Percentiles rank a stretch among this genome's conserved stretches.
Evolutionary conservation across 2,329 filamentous ascomycete genomes (phyloP).

Genomic region (Colletotrichum ledebouriae): DNA sequence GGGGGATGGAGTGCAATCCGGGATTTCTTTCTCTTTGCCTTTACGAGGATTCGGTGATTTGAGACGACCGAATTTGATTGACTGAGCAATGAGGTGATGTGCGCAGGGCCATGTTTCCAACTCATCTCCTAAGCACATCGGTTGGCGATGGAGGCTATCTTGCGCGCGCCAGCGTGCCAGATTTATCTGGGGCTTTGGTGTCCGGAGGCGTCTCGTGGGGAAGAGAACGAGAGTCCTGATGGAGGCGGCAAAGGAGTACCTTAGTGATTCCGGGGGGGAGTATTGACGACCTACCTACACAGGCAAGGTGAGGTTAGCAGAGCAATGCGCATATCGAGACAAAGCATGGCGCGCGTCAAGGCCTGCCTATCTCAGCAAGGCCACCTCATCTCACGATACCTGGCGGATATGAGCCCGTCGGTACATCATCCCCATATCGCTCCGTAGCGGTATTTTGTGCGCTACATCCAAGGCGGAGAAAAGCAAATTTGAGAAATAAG

Average conservation of each 20-base stretch:
- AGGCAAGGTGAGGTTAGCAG: too few relatives aligned
- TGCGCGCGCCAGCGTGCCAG: not conserved
- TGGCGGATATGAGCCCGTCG: not conserved
- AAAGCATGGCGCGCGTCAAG: not conserved
- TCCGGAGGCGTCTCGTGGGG: slow-evolving; percentile 3
- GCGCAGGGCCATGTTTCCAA: not conserved
- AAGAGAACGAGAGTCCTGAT: slow-evolving; percentile 15
- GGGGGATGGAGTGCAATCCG: slow-evolving; percentile 9
- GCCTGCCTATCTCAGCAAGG: too few relatives aligned
- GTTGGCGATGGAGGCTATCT: slow-evolving; percentile 7
- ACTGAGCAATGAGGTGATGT: slow-evolving; percentile 16
- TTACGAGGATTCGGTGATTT: not conserved
- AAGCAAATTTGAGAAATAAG: slow-evolving; percentile 10
- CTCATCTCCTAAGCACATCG: not conserved
- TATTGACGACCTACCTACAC: too few relatives aligned
- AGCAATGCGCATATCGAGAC: not conserved
- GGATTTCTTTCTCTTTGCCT: slow-evolving; percentile 6
- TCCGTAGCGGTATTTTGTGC: slow-evolving; percentile 13
- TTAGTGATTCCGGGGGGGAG: not conserved
- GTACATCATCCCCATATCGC: not conserved
- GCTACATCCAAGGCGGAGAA: slow-evolving; percentile 15
- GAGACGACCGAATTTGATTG: not conserved
- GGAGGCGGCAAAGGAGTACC: slow-evolving; percentile 31
- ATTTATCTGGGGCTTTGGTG: slow-evolving; percentile 4
- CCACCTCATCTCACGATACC: not conserved